Percentiles rank a stretch among this genome's conserved stretches.
phyloP scores from a whole-genome alignment of 306 rosid genomes.

The Trifolium subterraneum region DNA sequence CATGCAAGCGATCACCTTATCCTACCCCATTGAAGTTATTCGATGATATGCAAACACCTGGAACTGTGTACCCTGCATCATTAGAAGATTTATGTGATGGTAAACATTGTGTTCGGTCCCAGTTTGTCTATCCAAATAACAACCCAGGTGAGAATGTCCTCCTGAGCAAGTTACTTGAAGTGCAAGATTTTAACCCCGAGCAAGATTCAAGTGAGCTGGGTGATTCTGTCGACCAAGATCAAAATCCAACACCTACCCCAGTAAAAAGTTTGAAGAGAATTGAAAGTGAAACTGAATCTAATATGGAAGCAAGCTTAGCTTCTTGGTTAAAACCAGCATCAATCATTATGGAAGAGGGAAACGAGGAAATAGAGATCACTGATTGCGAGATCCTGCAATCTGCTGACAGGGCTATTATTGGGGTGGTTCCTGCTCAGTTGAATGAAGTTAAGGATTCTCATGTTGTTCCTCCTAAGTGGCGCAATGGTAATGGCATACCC shows the following conservation, averaged over 20 bases:
- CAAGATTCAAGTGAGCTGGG: constrained; percentile 55
- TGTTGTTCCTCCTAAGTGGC: constrained; percentile 69
- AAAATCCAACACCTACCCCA: constrained; percentile 50
- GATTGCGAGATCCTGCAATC: constrained; percentile 43
- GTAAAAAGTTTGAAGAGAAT: constrained; percentile 44
- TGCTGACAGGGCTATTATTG: constrained; percentile 74
- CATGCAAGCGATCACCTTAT: constrained; percentile 60
- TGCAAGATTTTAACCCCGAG: constrained; percentile 50
- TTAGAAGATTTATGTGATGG: constrained; percentile 55
- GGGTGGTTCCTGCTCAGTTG: constrained; percentile 80
- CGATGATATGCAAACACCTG: constrained; percentile 94
- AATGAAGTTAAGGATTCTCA: constrained; percentile 62
- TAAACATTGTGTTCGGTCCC: constrained; percentile 69
- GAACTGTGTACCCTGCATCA: constrained; percentile 81
- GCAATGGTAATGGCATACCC: constrained; percentile 92
- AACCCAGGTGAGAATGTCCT: constrained; percentile 54
- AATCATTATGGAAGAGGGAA: constrained; percentile 46
- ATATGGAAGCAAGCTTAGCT: constrained; percentile 69
- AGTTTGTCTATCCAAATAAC: constrained; percentile 61
- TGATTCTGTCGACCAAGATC: constrained; percentile 51
- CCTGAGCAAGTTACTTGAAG: constrained; percentile 53
- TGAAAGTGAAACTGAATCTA: constrained; percentile 48
- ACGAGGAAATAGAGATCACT: constrained; percentile 39
- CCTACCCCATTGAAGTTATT: constrained; percentile 84
- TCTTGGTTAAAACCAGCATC: constrained; percentile 68